Percentiles rank a stretch among this genome's conserved stretches.
Conservation (phyloP, 306 rosid genomes). For the Malus domestica region DNA sequence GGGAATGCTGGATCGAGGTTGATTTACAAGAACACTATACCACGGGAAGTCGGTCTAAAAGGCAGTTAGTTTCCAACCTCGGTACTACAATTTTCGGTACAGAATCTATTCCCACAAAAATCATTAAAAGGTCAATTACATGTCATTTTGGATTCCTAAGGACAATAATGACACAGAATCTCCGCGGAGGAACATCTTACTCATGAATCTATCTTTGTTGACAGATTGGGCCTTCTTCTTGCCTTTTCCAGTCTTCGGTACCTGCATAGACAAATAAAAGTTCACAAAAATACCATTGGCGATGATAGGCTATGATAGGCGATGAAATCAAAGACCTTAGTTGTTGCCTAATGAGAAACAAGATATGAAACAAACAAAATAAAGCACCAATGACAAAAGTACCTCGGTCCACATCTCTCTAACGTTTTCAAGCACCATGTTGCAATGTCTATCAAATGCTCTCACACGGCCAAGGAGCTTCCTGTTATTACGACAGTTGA, state of each 20-base stretch:
- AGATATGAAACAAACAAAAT: background rate
- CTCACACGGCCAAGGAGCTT: slow-evolving; percentile 88
- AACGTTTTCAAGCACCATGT: slow-evolving; percentile 93
- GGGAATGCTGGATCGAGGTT: too few relatives aligned
- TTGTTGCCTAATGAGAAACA: background rate
- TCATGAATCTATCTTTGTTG: slow-evolving; percentile 86
- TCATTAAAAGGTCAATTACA: background rate
- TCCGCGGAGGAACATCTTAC: slow-evolving; percentile 87
- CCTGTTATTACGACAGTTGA: slow-evolving; percentile 76
- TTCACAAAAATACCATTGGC: background rate
- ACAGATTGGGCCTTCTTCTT: slow-evolving; percentile 89
- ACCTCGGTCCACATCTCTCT: slow-evolving; percentile 99
- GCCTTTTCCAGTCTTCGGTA: slow-evolving; percentile 83
- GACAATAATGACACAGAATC: slow-evolving; percentile 77
- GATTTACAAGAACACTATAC: too few relatives aligned
- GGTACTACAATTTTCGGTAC: background rate
- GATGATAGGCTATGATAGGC: background rate
- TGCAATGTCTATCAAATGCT: slow-evolving; percentile 93
- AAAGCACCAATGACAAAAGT: background rate
- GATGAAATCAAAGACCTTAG: too few relatives aligned
- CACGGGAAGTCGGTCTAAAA: background rate
- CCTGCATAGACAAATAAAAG: slow-evolving; percentile 30
- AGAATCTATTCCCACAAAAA: background rate
- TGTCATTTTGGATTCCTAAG: slow-evolving; percentile 82
- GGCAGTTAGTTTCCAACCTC: background rate